phyloP scores from a whole-genome alignment of 2,329 filamentous ascomycete species.

The Camptophora hylomeconis region DNA sequence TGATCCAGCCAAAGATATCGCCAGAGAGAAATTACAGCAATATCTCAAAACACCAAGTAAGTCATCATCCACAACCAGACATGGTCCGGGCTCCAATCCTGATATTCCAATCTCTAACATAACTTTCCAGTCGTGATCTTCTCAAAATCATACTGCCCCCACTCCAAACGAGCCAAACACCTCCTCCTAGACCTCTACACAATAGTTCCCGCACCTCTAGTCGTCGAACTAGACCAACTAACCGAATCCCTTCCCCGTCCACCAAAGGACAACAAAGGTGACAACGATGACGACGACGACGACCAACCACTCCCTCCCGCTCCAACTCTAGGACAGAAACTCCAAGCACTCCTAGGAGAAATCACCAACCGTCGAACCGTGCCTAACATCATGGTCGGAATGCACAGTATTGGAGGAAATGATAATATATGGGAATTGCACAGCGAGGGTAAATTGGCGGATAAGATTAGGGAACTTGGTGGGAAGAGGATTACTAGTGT shows the following conservation, averaged over 20 bases:
- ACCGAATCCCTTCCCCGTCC: slow-evolving; percentile 10
- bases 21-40: slow-evolving; percentile 57
- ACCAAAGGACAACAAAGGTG: slow-evolving; percentile 5
- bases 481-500: slow-evolving; percentile 45
- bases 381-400: slow-evolving; percentile 81
- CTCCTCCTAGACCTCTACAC: slow-evolving; percentile 73
- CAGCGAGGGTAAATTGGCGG: slow-evolving; percentile 50
- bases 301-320: slow-evolving; percentile 2
- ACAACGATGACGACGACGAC: slow-evolving; percentile 5
- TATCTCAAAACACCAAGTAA: slow-evolving; percentile 80
- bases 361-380: slow-evolving; percentile 76
- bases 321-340: slow-evolving; percentile 48
- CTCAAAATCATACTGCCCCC: slow-evolving; percentile 86
- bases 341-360: slow-evolving; percentile 60
- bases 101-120: slow-evolving; percentile 4
- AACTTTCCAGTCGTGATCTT: slow-evolving; percentile 68
- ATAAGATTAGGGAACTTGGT: slow-evolving; percentile 60
- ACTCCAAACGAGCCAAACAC: slow-evolving; percentile 71
- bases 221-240: slow-evolving; percentile 83
- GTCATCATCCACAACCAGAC: slow-evolving; percentile 19
- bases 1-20: slow-evolving; percentile 42
- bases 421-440: slow-evolving; percentile 72
- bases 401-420: slow-evolving; percentile 76
- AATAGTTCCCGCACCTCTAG: slow-evolving; percentile 68
- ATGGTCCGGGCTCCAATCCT: background rate